A percentile compares a stretch with the other conserved stretches of the same genome.
Evolutionary conservation across 1,284 basidiomycete species (phyloP).

Genomic region (Irpex sp.): DNA sequence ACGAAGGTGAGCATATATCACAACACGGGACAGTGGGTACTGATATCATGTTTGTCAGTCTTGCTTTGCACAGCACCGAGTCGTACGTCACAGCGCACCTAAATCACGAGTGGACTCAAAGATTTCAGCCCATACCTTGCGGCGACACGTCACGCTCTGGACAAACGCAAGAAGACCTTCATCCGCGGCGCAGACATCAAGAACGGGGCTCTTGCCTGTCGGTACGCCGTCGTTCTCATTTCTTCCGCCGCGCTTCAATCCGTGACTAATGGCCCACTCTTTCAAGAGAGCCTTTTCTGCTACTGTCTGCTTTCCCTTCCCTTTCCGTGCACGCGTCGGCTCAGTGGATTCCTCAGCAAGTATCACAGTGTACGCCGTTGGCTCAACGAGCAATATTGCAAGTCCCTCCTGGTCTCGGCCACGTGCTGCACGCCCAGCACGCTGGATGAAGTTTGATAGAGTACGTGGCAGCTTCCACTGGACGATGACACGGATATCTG

Average conservation of each 20-base stretch:
- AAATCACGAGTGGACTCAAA: not conserved
- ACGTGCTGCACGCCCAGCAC: too few relatives aligned
- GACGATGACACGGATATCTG: too few relatives aligned
- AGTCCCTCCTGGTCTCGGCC: too few relatives aligned
- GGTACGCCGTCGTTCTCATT: not conserved
- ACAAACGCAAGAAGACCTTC: not conserved
- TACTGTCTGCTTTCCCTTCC: not conserved
- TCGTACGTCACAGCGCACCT: not conserved
- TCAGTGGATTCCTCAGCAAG: too few relatives aligned
- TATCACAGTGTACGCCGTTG: too few relatives aligned
- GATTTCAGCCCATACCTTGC: not conserved
- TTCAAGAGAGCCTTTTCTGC: not conserved
- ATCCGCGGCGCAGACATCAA: not conserved
- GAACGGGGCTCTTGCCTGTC: not conserved
- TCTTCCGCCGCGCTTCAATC: not conserved
- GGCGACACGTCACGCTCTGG: not conserved
- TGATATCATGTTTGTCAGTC: not conserved
- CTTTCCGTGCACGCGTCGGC: not conserved
- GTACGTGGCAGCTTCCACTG: too few relatives aligned
- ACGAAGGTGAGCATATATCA: not conserved
- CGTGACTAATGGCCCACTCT: not conserved
- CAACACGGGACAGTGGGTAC: not conserved
- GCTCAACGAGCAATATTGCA: too few relatives aligned
- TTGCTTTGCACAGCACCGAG: too few relatives aligned
- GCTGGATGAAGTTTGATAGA: too few relatives aligned